Evolutionary conservation across 768 basidiomycete species (phyloP).

Genomic region (Pleurotus giganteus): DNA sequence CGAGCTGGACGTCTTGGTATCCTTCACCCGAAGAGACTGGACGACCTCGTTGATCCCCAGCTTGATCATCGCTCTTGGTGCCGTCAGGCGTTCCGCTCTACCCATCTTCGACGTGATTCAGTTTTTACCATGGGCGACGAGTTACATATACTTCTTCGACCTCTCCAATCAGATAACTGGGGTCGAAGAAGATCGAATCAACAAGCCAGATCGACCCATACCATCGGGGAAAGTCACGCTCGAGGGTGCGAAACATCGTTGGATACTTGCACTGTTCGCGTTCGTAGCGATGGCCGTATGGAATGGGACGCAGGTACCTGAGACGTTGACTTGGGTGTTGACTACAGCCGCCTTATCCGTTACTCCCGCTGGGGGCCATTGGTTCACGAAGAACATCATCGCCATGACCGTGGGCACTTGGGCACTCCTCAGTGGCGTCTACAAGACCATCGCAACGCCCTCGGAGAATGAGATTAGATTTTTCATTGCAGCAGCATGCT

Average conservation of each 20-base stretch:
- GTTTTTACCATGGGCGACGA: constrained; percentile 12
- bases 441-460: constrained; percentile 9
- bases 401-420: constrained; percentile 16
- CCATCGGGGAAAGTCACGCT: constrained; percentile 18
- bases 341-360: constrained; percentile 9
- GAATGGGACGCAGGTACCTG: constrained; percentile 2
- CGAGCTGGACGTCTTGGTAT: constrained; percentile 10
- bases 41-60: constrained; percentile 5
- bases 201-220: constrained; percentile 21
- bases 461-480: constrained; percentile 1
- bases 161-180: constrained; percentile 19
- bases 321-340: constrained; percentile 12
- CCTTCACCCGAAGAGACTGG: constrained; percentile 12
- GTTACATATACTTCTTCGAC: constrained; percentile 17
- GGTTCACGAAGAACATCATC: constrained; percentile 14
- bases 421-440: constrained; percentile 14
- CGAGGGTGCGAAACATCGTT: constrained; percentile 13
- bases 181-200: constrained; percentile 18
- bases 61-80: constrained; percentile 5
- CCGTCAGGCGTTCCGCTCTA: neutral
- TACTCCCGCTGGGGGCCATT: constrained; percentile 14
- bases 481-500: constrained; percentile 8
- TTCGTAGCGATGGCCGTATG: constrained; percentile 9
- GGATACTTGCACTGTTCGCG: constrained; percentile 1
- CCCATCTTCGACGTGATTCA: neutral